These are phyloP conservation scores for Aspergillus sclerotiicarbonarius DNA, from an alignment of 495 filamentous ascomycete genomes.

Conservation along the genomic window DNA sequence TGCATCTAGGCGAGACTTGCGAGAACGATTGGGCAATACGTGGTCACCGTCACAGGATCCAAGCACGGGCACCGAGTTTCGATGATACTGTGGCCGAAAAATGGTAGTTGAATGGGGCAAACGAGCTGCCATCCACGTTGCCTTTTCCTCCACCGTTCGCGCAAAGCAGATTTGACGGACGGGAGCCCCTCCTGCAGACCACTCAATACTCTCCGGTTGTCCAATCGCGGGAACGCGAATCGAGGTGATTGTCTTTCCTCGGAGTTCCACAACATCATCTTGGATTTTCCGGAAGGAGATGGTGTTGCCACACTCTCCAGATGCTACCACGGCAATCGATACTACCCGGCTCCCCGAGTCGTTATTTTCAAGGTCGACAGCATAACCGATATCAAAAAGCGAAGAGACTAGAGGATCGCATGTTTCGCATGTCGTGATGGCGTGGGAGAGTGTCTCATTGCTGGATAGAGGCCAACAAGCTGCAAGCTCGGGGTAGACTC, in stretches of 20 bases:
- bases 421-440: slow-evolving; percentile 25
- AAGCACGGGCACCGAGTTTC: slow-evolving; percentile 26
- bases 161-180: slow-evolving; percentile 70
- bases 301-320: slow-evolving; percentile 42
- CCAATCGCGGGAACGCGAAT: slow-evolving; percentile 35
- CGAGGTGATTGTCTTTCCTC: slow-evolving; percentile 12
- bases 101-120: slow-evolving; percentile 54
- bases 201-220: slow-evolving; percentile 48
- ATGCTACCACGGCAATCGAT: slow-evolving; percentile 42
- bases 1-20: slow-evolving; percentile 55
- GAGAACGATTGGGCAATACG: slow-evolving; percentile 14
- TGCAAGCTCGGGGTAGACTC: slow-evolving; percentile 38
- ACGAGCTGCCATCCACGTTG: slow-evolving; percentile 63
- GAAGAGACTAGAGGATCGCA: slow-evolving; percentile 41
- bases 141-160: slow-evolving; percentile 42
- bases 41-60: slow-evolving; percentile 23
- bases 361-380: slow-evolving; percentile 28
- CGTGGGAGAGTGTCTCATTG: slow-evolving; percentile 32
- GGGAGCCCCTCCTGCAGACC: slow-evolving; percentile 53
- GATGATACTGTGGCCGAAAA: slow-evolving; percentile 55
- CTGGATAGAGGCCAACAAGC: slow-evolving; percentile 31
- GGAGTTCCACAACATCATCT: slow-evolving; percentile 33
- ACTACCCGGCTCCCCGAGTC: slow-evolving; percentile 31
- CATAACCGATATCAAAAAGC: slow-evolving; percentile 45
- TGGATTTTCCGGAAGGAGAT: slow-evolving; percentile 39